These are phyloP conservation scores for Uronychia setigera DNA, from an alignment of 73 alveolate genomes.

Conservation along the genomic window DNA sequence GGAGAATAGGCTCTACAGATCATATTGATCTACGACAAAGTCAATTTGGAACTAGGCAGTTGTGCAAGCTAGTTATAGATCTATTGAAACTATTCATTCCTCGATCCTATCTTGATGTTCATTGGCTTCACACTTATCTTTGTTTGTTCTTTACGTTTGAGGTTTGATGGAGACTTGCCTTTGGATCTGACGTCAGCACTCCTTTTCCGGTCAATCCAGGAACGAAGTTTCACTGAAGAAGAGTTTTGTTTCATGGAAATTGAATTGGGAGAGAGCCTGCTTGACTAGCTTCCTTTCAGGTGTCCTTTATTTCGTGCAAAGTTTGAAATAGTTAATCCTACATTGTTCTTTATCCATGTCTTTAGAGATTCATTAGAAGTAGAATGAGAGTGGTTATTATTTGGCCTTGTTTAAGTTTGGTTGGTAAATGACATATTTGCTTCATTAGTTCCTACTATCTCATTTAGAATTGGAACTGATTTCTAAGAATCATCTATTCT, in stretches of 20 bases:
- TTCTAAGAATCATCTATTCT: too few relatives aligned
- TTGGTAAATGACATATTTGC: too few relatives aligned
- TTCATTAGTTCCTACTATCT: too few relatives aligned
- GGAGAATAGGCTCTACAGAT: background rate
- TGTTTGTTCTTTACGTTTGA: too few relatives aligned
- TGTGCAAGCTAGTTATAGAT: background rate
- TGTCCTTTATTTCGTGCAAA: background rate
- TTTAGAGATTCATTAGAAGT: background rate
- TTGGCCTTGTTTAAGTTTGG: too few relatives aligned
- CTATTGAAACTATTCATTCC: background rate
- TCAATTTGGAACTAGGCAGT: background rate
- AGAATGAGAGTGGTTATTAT: background rate
- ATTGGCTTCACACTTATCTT: background rate
- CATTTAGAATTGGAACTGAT: too few relatives aligned
- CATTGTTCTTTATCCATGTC: background rate
- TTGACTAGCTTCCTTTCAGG: background rate
- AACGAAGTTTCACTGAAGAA: background rate
- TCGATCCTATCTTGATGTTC: background rate
- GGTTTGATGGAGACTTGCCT: background rate
- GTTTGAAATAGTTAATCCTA: background rate
- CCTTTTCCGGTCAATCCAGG: background rate
- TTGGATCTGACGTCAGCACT: background rate
- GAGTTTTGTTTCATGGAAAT: background rate
- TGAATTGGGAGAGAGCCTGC: background rate
- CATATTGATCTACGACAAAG: background rate